phyloP scores from a whole-genome alignment of 306 rosid species.

The Cajanus cajan region DNA sequence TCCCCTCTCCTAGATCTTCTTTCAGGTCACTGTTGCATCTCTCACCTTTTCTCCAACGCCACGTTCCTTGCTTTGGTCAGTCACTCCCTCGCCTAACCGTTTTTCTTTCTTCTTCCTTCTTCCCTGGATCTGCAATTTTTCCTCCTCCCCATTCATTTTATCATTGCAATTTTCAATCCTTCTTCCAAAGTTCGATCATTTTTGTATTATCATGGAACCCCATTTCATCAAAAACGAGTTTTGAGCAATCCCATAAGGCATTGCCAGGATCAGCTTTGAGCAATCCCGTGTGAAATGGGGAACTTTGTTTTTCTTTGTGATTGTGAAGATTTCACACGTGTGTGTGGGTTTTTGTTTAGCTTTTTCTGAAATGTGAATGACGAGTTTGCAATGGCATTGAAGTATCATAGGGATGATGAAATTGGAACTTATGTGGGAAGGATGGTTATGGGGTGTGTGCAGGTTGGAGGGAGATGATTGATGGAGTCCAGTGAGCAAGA shows the following conservation, averaged over 20 bases:
- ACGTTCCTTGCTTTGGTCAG: slow-evolving; percentile 35
- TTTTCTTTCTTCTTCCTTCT: not conserved
- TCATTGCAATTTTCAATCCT: slow-evolving; percentile 12
- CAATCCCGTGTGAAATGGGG: slow-evolving; percentile 20
- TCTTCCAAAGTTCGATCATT: slow-evolving; percentile 29
- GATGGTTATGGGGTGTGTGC: slow-evolving; percentile 17
- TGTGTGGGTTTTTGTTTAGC: slow-evolving; percentile 3
- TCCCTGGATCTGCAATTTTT: slow-evolving; percentile 36
- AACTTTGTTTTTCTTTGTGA: not conserved
- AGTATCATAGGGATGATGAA: slow-evolving; percentile 22
- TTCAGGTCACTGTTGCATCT: slow-evolving; percentile 28
- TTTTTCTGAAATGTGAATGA: slow-evolving; percentile 14
- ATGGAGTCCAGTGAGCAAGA: slow-evolving; percentile 62
- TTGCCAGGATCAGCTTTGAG: slow-evolving; percentile 22
- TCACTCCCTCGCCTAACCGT: not conserved
- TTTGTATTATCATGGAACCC: slow-evolving; percentile 9
- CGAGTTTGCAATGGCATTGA: not conserved
- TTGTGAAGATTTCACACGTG: not conserved
- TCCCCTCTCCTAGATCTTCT: slow-evolving; percentile 29
- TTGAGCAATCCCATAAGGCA: not conserved
- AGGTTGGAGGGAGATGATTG: slow-evolving; percentile 42
- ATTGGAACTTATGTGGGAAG: slow-evolving; percentile 36
- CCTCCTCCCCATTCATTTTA: not conserved
- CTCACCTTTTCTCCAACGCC: slow-evolving; percentile 23
- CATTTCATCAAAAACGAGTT: not conserved